Percentiles rank a stretch among this genome's conserved stretches.
phyloP scores from a whole-genome alignment of 345 rosid species.

The Citrus maxima region DNA sequence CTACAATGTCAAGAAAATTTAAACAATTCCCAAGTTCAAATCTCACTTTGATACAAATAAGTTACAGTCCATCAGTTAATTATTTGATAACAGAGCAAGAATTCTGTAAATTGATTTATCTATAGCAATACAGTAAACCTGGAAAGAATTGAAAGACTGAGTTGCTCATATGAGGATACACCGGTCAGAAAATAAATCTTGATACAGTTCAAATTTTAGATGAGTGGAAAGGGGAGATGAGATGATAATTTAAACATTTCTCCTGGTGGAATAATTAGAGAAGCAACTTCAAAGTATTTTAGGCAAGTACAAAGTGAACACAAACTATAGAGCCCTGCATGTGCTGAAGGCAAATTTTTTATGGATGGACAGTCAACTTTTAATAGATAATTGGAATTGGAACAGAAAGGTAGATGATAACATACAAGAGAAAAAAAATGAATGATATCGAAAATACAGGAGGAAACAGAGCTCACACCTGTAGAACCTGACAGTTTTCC shows the following conservation, averaged over 20 bases:
- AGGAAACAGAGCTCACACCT: conserved; percentile 41
- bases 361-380: background rate
- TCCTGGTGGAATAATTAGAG: background rate
- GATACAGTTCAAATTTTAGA: background rate
- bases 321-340: background rate
- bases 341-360: background rate
- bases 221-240: background rate
- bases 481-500: conserved; percentile 94
- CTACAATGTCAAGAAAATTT: background rate
- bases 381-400: background rate
- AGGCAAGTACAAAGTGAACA: background rate
- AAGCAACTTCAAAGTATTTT: background rate
- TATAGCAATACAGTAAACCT: background rate
- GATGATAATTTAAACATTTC: background rate
- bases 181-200: background rate
- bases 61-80: background rate
- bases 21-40: background rate
- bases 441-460: background rate
- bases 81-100: background rate
- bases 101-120: background rate
- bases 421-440: background rate
- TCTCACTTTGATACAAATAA: background rate
- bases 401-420: background rate
- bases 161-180: background rate
- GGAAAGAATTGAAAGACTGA: background rate